Base-by-base conservation (phyloP, 2,329 filamentous ascomycete genomes). In the Biscogniauxia sp. region DNA sequence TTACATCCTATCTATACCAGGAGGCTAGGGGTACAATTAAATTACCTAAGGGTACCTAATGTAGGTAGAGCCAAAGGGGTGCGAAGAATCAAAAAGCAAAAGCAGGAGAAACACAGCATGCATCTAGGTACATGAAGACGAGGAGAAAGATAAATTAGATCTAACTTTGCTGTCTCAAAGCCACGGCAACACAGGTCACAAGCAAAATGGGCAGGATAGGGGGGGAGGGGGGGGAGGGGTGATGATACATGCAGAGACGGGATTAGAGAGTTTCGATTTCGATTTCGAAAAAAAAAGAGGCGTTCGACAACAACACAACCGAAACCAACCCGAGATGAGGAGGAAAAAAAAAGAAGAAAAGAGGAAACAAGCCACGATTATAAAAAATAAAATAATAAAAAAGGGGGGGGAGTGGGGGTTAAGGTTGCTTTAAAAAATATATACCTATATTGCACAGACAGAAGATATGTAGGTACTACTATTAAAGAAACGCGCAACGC, bases 151-250 rank as follows among this genome's bases (percentile, higher is more conserved):
- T 55, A 28, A 63, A 61, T 54, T 56, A 49, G 8, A 23, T 54
- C 37, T 58, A 64, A 64, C 45, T n/a, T n/a, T 54, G 17, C 37
- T 45, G 37, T 45, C 17, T 45, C 15, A 17, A n/a, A 45, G 37
- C 11, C 37, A 45, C 37, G 11, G 37, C 17, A 15, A n/a, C 37
- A 45, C 37, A 45, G 37, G 37, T 45, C 37, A 45, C 37, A 45
- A n/a, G 37, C 37, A 45, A 3, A n/a, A n/a, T 45, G 15, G 15
- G 11, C 37, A n/a, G 28, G 37, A 64, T 61, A 61, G 58, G 61
- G 17, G 55, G 23, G 20, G 19, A n/a, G 20, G 54, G 56, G 60
- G 2, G 8, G 32, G 8, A 9, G 32, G 6, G 32, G 13, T 3
- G 32, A 37, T 37, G 2, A 9, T 45, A 45, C 37, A 45, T 45